A percentile compares a stretch with the other conserved stretches of the same genome.
These are phyloP conservation scores for Arabis hirsuta DNA, from an alignment of 345 rosid genomes.

Conservation along the genomic window DNA sequence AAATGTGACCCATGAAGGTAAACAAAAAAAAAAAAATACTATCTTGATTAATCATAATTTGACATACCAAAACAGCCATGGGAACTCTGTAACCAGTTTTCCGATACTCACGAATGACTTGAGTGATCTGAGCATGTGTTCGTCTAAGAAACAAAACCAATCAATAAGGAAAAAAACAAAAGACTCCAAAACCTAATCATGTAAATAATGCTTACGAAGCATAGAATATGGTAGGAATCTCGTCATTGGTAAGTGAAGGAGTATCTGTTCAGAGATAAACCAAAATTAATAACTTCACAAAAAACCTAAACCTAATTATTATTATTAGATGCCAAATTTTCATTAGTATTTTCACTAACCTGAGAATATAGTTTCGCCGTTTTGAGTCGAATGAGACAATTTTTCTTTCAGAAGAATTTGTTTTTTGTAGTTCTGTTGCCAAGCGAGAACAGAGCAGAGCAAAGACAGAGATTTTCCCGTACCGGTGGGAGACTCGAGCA, in stretches of 20 bases:
- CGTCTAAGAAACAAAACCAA: constrained; percentile 58
- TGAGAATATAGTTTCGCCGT: constrained; percentile 78
- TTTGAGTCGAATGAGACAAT: constrained; percentile 58
- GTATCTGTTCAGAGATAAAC: too few relatives aligned
- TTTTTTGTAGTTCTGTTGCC: constrained; percentile 69
- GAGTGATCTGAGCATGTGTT: constrained; percentile 94
- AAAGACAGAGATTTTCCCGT: constrained; percentile 97
- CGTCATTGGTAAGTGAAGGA: constrained; percentile 37
- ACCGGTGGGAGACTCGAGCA: constrained; percentile 97
- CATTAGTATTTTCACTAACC: constrained; percentile 45
- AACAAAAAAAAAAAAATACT: neutral
- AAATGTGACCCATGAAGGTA: constrained; percentile 5
- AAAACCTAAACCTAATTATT: constrained; percentile 8
- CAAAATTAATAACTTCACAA: neutral
- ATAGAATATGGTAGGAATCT: constrained; percentile 76
- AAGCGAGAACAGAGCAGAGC: constrained; percentile 89
- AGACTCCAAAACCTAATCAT: neutral
- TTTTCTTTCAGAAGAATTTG: constrained; percentile 46
- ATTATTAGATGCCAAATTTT: neutral
- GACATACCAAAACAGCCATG: constrained; percentile 87
- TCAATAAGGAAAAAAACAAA: neutral
- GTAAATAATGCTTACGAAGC: constrained; percentile 66
- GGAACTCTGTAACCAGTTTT: constrained; percentile 93
- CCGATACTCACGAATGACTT: constrained; percentile 80
- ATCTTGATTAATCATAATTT: too few relatives aligned